Percentiles rank a stretch among this genome's conserved stretches.
phyloP scores from a whole-genome alignment of 1,284 basidiomycete species.

The Sutorius eximius region DNA sequence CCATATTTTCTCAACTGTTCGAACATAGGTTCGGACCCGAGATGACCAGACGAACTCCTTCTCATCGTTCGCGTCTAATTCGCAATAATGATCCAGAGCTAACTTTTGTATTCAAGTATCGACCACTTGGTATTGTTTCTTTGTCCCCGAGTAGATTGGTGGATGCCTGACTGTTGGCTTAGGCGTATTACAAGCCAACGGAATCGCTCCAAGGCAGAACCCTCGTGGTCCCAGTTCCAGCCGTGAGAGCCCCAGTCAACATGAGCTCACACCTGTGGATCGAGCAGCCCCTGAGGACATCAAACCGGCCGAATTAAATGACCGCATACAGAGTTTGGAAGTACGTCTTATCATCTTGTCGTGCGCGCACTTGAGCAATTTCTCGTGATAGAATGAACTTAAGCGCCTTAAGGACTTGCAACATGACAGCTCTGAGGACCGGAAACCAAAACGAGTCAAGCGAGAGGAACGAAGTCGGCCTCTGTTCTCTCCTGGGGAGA shows the following conservation, averaged over 20 bases:
- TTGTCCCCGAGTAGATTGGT: neutral
- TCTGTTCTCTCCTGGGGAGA: slow-evolving; percentile 1
- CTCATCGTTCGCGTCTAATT: neutral
- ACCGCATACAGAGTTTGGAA: slow-evolving; percentile 13
- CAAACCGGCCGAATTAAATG: slow-evolving; percentile 2
- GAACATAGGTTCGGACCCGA: neutral
- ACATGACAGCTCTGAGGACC: neutral
- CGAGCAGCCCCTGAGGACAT: slow-evolving; percentile 3
- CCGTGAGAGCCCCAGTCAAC: neutral
- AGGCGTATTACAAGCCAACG: slow-evolving; percentile 17
- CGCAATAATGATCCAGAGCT: neutral
- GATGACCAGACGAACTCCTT: neutral
- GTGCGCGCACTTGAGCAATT: neutral
- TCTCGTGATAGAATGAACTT: neutral
- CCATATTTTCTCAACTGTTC: neutral
- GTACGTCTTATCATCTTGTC: neutral
- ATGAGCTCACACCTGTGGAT: neutral
- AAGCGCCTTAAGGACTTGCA: neutral
- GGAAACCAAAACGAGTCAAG: neutral
- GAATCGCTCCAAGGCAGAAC: slow-evolving; percentile 13
- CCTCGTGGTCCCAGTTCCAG: neutral
- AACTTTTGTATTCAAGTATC: slow-evolving; percentile 2
- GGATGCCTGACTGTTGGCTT: neutral
- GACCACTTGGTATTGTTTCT: slow-evolving; percentile 10
- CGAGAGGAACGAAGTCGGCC: neutral